Conservation (phyloP, 108 stramenopile genomes). For the Cyclostephanos tholiformis region DNA sequence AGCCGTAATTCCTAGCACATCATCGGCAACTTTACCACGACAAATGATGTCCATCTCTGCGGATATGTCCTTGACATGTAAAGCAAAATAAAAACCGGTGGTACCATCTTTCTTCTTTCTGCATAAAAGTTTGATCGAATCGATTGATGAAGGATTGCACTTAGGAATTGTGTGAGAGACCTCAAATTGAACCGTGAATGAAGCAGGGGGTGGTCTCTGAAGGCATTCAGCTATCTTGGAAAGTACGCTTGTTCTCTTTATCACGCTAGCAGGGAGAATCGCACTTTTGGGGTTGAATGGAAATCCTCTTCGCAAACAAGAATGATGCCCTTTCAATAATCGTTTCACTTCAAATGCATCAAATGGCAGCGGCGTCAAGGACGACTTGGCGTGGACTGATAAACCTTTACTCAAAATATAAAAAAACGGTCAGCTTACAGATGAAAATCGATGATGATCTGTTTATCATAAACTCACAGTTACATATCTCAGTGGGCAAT, state of each 20-base stretch:
- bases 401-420: conserved; percentile 29
- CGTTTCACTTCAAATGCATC: conserved; percentile 61
- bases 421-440: neutral
- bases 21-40: conserved; percentile 45
- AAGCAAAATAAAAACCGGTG: conserved; percentile 44
- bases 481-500: conserved; percentile 20
- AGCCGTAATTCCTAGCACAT: conserved; percentile 41
- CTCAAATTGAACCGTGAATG: conserved; percentile 43
- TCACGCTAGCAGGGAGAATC: conserved; percentile 45
- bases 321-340: conserved; percentile 61
- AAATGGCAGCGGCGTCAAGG: conserved; percentile 68
- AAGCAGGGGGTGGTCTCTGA: conserved; percentile 19
- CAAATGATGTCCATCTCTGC: conserved; percentile 54
- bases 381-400: conserved; percentile 57
- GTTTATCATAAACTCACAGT: conserved; percentile 36
- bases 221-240: conserved; percentile 40
- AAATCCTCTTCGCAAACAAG: conserved; percentile 47
- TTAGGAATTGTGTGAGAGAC: conserved; percentile 42
- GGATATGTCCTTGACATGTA: conserved; percentile 52
- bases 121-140: conserved; percentile 32
- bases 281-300: conserved; percentile 57
- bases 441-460: neutral
- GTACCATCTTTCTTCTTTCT: conserved; percentile 36
- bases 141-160: conserved; percentile 18
- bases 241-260: conserved; percentile 6